Base-by-base conservation (phyloP, 2,329 filamentous ascomycete species). In the Fusarium oxysporum region DNA sequence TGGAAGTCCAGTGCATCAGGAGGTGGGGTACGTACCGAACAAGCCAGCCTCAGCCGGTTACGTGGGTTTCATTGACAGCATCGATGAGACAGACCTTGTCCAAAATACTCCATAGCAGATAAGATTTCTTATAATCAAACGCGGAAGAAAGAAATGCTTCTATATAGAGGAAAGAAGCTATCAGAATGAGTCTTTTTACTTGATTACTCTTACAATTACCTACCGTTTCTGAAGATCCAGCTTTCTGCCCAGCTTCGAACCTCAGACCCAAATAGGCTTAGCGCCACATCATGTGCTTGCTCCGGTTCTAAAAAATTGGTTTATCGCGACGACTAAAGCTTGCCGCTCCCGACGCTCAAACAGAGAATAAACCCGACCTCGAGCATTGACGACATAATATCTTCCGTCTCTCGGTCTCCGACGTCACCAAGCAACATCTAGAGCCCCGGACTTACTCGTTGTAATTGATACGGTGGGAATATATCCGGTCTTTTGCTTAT, bases 231-330 rank as follows among this genome's bases (percentile, higher is more conserved):
- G 19, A 28, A 14, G 40, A 33, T 47, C 40, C 30, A 35, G 38
- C 30, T 38, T 57, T 48, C 40, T 57, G 54, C 54, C 30, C 40
- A 65, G 64, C 72, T 76, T 65, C 56, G 45, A 74, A 30, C 41
- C 32, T 54, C 38, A 10, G 23, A 56, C 71, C 72, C 11, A 56
- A 71, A 65, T 32, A 47, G 69, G 75, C 37, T 67, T 76, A 76
- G 73, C 66, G 59, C 40, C 68, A 33, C 38, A 77, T 77, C 71
- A 78, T 77, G 74, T 76, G 74, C 68, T 66, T 76, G 74, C 68
- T 68, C 62, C 66, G 68, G 61, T 38, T 51, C 76, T 76, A 77
- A 78, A 78, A 78, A 78, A 77, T 76, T 78, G 72, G 75, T 73
- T 74, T 77, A 73, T 75, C 62, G 73, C 76, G 70, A 77, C 68